Conservation (phyloP, 495 filamentous ascomycete genomes). For the Podospora australis region DNA sequence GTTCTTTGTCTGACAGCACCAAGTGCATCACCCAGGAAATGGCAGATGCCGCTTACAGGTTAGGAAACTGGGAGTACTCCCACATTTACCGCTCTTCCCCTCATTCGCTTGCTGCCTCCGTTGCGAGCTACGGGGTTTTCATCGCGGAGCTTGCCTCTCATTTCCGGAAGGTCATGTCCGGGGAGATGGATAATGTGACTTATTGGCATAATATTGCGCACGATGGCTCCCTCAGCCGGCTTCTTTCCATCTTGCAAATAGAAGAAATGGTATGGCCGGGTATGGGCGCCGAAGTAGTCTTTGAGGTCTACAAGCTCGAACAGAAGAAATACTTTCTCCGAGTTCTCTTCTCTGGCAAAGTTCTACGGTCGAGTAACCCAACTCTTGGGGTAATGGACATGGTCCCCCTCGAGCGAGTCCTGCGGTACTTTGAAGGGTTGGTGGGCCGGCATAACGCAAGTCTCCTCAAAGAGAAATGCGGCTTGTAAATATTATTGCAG, state of each 20-base stretch:
- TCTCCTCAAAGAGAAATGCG: too few relatives aligned
- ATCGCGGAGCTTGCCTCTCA: conserved; percentile 57
- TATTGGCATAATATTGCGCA: conserved; percentile 66
- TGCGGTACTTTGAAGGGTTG: conserved; percentile 59
- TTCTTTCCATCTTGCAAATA: conserved; percentile 59
- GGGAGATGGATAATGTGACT: conserved; percentile 30
- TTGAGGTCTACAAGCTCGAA: conserved; percentile 51
- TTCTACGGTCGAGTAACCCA: conserved; percentile 53
- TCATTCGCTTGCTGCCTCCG: conserved; percentile 47
- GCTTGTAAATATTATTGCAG: background rate
- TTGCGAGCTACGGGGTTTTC: conserved; percentile 54
- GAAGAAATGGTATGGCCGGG: conserved; percentile 69
- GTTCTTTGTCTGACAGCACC: conserved; percentile 34
- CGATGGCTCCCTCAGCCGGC: conserved; percentile 55
- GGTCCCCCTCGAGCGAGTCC: conserved; percentile 49
- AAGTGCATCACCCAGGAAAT: conserved; percentile 50
- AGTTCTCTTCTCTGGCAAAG: conserved; percentile 56
- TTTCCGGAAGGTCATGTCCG: conserved; percentile 41
- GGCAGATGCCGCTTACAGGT: conserved; percentile 56
- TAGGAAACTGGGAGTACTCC: conserved; percentile 65
- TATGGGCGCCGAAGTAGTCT: conserved; percentile 63
- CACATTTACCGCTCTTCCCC: conserved; percentile 58
- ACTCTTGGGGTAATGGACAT: conserved; percentile 55
- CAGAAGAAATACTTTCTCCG: conserved; percentile 39
- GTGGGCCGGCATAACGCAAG: too few relatives aligned